phyloP scores from a whole-genome alignment of 768 basidiomycete species.

The Russula sp. region DNA sequence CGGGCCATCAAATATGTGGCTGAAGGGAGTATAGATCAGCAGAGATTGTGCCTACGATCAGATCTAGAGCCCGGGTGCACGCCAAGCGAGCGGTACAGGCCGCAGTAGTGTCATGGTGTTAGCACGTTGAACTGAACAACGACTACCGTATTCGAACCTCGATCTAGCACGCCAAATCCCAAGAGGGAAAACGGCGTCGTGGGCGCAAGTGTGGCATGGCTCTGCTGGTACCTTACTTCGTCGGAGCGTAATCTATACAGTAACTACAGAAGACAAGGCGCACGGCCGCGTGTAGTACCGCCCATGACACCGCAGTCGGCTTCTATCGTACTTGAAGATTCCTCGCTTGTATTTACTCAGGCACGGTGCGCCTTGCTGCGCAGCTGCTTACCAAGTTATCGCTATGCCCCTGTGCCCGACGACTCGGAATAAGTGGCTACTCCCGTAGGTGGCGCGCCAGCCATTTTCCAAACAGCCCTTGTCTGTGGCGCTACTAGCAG shows the following conservation, averaged over 20 bases:
- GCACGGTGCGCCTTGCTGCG: too few species aligned
- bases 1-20: not conserved
- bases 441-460: not conserved
- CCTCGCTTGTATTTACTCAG: too few species aligned
- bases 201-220: not conserved
- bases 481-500: not conserved
- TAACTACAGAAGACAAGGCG: not conserved
- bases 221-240: not conserved
- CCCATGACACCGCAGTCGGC: not conserved
- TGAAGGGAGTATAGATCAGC: not conserved
- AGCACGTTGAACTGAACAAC: not conserved
- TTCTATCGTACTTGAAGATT: too few species aligned
- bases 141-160: slow-evolving; percentile 3
- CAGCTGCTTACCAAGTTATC: too few species aligned
- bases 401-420: not conserved
- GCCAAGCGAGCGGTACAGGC: not conserved
- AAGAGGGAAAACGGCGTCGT: not conserved
- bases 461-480: not conserved
- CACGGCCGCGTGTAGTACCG: not conserved
- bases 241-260: not conserved
- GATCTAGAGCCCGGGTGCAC: not conserved
- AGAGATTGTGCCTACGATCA: not conserved
- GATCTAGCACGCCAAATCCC: not conserved
- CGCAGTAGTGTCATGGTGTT: not conserved
- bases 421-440: not conserved